These are phyloP conservation scores for Penstemon eatonii DNA, from an alignment of 257 asterid species.

Conservation along the genomic window DNA sequence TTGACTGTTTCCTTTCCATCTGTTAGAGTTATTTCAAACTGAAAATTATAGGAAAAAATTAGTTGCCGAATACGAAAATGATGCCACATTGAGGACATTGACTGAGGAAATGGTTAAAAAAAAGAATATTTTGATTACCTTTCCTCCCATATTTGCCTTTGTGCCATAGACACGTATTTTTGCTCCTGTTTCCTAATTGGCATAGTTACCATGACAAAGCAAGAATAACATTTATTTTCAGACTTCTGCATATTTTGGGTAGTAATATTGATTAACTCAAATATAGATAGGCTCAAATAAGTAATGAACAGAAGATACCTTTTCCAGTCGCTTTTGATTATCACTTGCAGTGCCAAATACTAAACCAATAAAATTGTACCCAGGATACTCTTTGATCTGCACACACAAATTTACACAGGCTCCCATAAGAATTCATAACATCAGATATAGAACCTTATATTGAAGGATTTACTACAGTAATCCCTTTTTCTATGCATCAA, in stretches of 20 bases:
- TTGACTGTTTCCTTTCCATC: slow-evolving; percentile 50
- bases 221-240: slow-evolving; percentile 20
- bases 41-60: slow-evolving; percentile 15
- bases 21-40: slow-evolving; percentile 68
- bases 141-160: slow-evolving; percentile 54
- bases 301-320: slow-evolving; percentile 46
- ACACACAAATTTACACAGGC: slow-evolving; percentile 31
- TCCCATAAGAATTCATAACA: slow-evolving; percentile 26
- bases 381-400: slow-evolving; percentile 81
- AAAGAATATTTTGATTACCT: slow-evolving; percentile 47
- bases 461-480: background rate
- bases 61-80: background rate
- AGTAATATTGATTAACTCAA: slow-evolving; percentile 17
- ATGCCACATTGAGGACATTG: slow-evolving; percentile 1
- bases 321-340: slow-evolving; percentile 80
- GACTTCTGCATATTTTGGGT: background rate
- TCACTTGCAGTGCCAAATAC: slow-evolving; percentile 68
- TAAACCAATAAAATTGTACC: slow-evolving; percentile 60
- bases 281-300: slow-evolving; percentile 4
- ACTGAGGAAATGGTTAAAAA: slow-evolving; percentile 8
- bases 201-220: slow-evolving; percentile 18
- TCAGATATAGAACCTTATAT: background rate
- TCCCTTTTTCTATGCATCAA: background rate
- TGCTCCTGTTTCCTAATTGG: slow-evolving; percentile 93
- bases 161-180: slow-evolving; percentile 76